Percentiles rank a stretch among this genome's conserved stretches.
Evolutionary conservation across 1,284 basidiomycete species (phyloP).

Genomic region (Xerocomus subilludens): DNA sequence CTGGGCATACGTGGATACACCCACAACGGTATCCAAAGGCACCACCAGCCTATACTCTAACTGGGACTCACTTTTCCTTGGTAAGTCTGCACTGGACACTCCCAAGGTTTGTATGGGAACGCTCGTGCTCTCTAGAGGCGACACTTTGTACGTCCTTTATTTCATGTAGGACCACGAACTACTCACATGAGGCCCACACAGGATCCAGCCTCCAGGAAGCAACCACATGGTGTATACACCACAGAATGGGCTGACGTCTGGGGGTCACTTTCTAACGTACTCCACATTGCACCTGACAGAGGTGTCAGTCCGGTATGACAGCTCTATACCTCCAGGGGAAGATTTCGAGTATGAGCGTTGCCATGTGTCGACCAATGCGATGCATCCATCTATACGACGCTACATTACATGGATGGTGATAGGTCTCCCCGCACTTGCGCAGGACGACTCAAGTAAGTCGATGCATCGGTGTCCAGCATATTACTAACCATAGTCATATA

Average conservation of each 20-base stretch:
- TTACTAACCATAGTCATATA: no score
- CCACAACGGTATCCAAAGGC: not conserved
- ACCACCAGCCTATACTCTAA: no score
- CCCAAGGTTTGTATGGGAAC: not conserved
- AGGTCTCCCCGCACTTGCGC: not conserved
- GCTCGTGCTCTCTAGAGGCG: not conserved
- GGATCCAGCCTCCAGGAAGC: conserved; percentile 18
- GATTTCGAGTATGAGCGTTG: no score
- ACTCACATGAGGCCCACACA: not conserved
- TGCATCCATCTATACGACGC: not conserved
- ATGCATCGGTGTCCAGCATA: no score
- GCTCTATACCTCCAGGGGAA: no score
- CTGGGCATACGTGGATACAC: not conserved
- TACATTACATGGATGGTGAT: not conserved
- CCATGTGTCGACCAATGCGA: not conserved
- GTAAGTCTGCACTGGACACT: no score
- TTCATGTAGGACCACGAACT: not conserved
- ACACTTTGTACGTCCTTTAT: not conserved
- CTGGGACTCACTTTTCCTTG: not conserved
- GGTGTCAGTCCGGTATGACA: not conserved
- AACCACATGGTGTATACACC: conserved; percentile 24
- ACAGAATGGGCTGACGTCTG: not conserved
- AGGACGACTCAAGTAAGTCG: no score
- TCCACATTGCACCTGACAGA: not conserved
- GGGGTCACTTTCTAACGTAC: conserved; percentile 15